Conservation (phyloP, 768 basidiomycete genomes). For the Hericium alpestre region DNA sequence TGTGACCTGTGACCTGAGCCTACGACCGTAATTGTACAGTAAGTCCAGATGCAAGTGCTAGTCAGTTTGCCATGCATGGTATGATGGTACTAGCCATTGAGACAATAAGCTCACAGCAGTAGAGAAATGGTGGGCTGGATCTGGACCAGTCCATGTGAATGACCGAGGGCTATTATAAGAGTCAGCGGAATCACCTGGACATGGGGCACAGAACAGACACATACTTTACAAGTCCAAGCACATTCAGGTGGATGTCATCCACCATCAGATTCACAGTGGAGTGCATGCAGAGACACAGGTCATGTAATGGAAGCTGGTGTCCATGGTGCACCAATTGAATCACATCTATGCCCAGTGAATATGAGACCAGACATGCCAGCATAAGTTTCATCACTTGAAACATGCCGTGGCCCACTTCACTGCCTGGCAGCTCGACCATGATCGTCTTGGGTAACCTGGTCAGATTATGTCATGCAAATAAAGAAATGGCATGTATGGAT, state of each 20-base stretch:
- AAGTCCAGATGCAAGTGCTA: background rate
- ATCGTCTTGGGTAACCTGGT: conserved; percentile 4
- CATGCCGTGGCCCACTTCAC: conserved; percentile 8
- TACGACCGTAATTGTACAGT: background rate
- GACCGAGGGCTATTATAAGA: conserved; percentile 27
- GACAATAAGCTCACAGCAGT: conserved; percentile 36
- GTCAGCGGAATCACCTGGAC: background rate
- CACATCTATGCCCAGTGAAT: background rate
- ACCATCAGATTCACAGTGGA: conserved; percentile 24
- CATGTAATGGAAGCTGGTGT: conserved; percentile 16
- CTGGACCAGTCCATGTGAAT: conserved; percentile 51
- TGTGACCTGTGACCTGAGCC: background rate
- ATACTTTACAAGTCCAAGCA: conserved; percentile 28
- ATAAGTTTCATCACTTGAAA: conserved; percentile 7
- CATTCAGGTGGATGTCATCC: conserved; percentile 20
- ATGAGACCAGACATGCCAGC: conserved; percentile 1
- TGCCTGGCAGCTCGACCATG: conserved; percentile 7
- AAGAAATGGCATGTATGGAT: conserved; percentile 3
- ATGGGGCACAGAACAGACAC: conserved; percentile 6
- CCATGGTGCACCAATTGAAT: too few relatives aligned
- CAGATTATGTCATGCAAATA: conserved; percentile 1
- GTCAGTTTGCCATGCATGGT: background rate
- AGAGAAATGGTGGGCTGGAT: conserved; percentile 52
- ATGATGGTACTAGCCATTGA: background rate
- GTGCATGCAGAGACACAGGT: conserved; percentile 28